Evolutionary conservation across 1,139 yeast species (phyloP).

Genomic region (Magnusiomyces suaveolens): DNA sequence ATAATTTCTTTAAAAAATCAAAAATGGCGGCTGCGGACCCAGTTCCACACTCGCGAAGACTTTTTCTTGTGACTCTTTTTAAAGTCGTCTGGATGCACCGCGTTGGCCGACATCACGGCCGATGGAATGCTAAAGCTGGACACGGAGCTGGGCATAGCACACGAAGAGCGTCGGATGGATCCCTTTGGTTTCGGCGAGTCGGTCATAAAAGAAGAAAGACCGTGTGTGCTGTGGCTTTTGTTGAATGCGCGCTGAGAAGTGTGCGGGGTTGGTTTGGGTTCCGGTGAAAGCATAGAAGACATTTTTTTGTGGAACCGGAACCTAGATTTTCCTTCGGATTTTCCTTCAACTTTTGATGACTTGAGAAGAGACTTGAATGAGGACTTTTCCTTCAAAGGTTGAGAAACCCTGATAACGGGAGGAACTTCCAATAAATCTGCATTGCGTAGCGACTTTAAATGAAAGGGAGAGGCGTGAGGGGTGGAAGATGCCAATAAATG

Average conservation of each 20-base stretch:
- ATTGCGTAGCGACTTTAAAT: not conserved
- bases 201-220: not conserved
- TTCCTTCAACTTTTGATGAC: not conserved
- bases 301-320: not conserved
- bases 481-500: no score
- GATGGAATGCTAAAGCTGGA: no score
- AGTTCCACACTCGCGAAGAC: not conserved
- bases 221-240: not conserved
- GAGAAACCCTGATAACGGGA: no score
- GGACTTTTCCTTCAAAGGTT: not conserved
- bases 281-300: not conserved
- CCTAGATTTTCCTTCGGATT: not conserved
- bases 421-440: no score
- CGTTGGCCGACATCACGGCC: no score
- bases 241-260: not conserved
- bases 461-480: no score
- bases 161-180: not conserved
- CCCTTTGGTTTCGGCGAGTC: not conserved
- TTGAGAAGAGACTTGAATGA: not conserved
- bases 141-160: not conserved
- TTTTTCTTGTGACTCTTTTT: not conserved
- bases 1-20: not conserved
- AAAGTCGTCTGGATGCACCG: not conserved
- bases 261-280: not conserved
- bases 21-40: constrained; percentile 2